Base-by-base conservation (phyloP, 2,329 filamentous ascomycete genomes). In the Herpotrichia juniperi region DNA sequence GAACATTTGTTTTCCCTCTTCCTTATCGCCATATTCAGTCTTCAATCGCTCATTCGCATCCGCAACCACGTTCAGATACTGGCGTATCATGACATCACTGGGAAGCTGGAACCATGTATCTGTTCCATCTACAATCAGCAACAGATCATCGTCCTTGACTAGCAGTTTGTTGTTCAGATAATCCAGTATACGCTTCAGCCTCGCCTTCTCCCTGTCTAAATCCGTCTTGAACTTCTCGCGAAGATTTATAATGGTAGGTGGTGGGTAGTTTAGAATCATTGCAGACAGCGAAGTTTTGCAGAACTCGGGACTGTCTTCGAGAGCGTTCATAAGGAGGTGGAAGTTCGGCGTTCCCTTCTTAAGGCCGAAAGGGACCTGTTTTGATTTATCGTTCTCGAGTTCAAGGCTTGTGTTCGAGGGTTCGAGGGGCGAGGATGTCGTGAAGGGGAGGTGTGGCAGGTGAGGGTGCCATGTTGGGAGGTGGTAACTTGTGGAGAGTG, bases 61-160 rank as follows among this genome's bases (percentile, higher is more conserved):
- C n/a, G 76, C 73, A 16, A 82, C 66, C 14, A 84, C 72, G 12
- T 77, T 73, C 57, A 85, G 82, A 67, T 88, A 90, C 37, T 87
- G 80, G 57, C 81, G 74, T 22, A 90, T 79, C 57, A 89, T 73
- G 17, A 88, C 77, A 35, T 87, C 81, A 2, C 84, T 81, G 0
- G 86, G 85, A 2, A 89, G 74, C 66, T 90, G 87, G 53, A 88
- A 84, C 74, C 85, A 84, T 1, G 85, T 78, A 52, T 89, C 84
- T 65, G 84, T 81, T 1, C 82, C 85, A 64, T 89, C 86, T 5
- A 86, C 78, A 42, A 89, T 77, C 51, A 89, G 71, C 7, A 88
- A 79, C 24, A 90, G 70, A 64, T 90, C 87, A 17, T 83, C 76
- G 50, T 86, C 78, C 21, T 77, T 73, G 16, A 83, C 76, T n/a